Percentiles rank a stretch among this genome's conserved stretches.
Conservation (phyloP, 2,329 filamentous ascomycete genomes). For the Knufia petricola region DNA sequence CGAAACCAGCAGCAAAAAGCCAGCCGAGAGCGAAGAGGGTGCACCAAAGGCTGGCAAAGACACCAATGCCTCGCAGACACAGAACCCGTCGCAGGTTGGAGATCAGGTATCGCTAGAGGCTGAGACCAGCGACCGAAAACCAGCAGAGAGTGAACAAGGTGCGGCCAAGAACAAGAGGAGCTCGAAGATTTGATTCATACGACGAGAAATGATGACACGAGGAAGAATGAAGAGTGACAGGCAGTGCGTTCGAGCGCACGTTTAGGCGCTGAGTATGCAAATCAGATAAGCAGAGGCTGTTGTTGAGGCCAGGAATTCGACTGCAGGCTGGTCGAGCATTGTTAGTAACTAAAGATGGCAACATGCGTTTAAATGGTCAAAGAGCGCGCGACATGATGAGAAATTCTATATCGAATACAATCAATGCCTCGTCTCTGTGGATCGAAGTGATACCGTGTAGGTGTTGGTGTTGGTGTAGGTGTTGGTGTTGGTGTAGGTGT, state of each 20-base stretch:
- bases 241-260: not conserved
- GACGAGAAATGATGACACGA: not conserved
- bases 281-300: too few species aligned
- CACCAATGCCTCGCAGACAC: constrained; percentile 11
- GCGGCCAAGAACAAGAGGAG: constrained; percentile 7
- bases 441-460: too few species aligned
- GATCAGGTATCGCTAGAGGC: constrained; percentile 20
- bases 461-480: too few species aligned
- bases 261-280: too few species aligned
- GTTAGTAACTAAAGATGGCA: too few species aligned
- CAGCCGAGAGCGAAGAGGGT: constrained; percentile 23
- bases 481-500: too few species aligned
- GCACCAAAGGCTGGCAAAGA: constrained; percentile 11
- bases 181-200: constrained; percentile 3
- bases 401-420: too few species aligned
- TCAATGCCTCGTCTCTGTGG: too few species aligned
- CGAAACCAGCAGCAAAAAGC: constrained; percentile 28
- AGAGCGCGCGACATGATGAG: too few species aligned
- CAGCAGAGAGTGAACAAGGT: constrained; percentile 13
- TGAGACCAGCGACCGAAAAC: constrained; percentile 13
- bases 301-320: too few species aligned
- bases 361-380: too few species aligned
- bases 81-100: constrained; percentile 17
- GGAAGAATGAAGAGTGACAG: not conserved
- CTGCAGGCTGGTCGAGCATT: too few species aligned